phyloP scores from a whole-genome alignment of 306 rosid species.

The Coriaria nepalensis region DNA sequence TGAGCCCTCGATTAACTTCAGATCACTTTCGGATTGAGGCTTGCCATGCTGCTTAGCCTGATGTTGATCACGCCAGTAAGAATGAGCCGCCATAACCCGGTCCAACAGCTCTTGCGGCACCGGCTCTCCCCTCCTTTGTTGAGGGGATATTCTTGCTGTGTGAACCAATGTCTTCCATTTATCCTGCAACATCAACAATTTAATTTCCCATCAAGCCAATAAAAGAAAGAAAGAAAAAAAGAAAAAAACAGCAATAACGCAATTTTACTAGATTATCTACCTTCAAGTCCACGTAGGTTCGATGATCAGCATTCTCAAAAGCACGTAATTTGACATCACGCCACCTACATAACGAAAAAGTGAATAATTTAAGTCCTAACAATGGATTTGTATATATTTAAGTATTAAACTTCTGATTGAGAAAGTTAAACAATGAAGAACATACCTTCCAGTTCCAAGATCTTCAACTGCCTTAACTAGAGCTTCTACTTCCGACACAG shows the following conservation, averaged over 20 bases:
- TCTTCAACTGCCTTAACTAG: constrained; percentile 88
- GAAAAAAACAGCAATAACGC: no score
- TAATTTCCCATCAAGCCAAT: not conserved
- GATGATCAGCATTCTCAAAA: constrained; percentile 85
- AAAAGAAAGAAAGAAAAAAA: not conserved
- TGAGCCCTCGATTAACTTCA: constrained; percentile 35
- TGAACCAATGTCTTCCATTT: constrained; percentile 96
- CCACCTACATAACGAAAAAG: constrained; percentile 49
- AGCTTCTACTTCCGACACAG: constrained; percentile 89
- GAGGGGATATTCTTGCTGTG: constrained; percentile 78
- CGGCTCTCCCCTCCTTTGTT: constrained; percentile 91
- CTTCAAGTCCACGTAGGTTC: constrained; percentile 94
- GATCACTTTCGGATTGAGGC: constrained; percentile 25
- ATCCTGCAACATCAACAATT: constrained; percentile 36
- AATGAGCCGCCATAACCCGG: constrained; percentile 78
- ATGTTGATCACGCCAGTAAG: constrained; percentile 56
- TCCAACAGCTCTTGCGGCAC: constrained; percentile 81
- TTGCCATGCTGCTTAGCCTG: constrained; percentile 59
- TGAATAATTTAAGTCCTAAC: constrained; percentile 7
- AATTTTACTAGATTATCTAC: constrained; percentile 17
- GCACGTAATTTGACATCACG: constrained; percentile 83
- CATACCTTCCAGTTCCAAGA: constrained; percentile 93
- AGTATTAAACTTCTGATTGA: no score
- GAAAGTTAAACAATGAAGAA: constrained; percentile 3
- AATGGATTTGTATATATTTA: not conserved